A percentile compares a stretch with the other conserved stretches of the same genome.
Conservation (phyloP, 2,329 filamentous ascomycete species). For the Gnomoniopsis smithogilvyi region DNA sequence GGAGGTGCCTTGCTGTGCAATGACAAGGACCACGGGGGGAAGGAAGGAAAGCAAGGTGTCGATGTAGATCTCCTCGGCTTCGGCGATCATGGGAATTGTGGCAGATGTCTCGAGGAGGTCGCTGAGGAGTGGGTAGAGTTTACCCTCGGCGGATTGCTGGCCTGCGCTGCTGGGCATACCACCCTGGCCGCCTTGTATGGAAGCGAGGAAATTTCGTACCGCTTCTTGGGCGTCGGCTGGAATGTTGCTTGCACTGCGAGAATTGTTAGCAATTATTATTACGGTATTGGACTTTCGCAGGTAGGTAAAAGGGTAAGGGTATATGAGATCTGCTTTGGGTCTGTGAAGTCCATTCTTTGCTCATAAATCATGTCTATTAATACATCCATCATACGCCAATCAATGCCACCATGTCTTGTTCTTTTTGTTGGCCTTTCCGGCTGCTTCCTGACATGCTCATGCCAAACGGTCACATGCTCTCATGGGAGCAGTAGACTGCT, state of each 20-base stretch:
- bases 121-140: constrained; percentile 76
- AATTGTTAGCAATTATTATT: constrained; percentile 18
- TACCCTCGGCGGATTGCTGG: constrained; percentile 44
- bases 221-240: constrained; percentile 69
- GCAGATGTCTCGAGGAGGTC: constrained; percentile 77
- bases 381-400: constrained; percentile 12
- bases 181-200: constrained; percentile 59
- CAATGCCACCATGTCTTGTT: constrained; percentile 1
- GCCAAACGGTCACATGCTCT: neutral
- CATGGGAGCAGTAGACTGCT: neutral
- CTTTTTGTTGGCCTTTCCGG: constrained; percentile 11
- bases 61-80: constrained; percentile 60
- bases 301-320: constrained; percentile 27
- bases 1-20: constrained; percentile 66
- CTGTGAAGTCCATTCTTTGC: constrained; percentile 15
- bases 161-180: constrained; percentile 31
- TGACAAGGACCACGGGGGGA: constrained; percentile 72
- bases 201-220: constrained; percentile 86
- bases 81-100: constrained; percentile 74
- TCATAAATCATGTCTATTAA: constrained; percentile 17
- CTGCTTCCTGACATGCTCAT: constrained; percentile 6
- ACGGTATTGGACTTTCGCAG: neutral
- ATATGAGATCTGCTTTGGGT: constrained; percentile 1
- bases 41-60: constrained; percentile 75
- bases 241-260: constrained; percentile 55